phyloP scores from a whole-genome alignment of 352 stramenopile species.

The Aphanomyces euteiches region DNA sequence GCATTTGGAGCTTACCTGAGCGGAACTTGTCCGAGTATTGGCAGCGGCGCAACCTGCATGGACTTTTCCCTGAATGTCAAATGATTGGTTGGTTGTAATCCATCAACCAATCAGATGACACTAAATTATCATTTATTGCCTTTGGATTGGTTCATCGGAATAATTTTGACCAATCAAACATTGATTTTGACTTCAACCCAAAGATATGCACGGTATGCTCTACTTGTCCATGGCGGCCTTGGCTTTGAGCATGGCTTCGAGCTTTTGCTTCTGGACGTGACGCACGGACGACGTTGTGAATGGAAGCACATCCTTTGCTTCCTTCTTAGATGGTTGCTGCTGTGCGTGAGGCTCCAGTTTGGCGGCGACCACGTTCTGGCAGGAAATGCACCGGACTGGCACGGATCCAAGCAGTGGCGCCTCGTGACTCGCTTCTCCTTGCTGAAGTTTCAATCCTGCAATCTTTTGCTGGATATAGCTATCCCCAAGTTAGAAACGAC shows the following conservation, averaged over 20 bases:
- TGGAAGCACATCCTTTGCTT: not conserved
- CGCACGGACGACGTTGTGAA: slow-evolving; percentile 23
- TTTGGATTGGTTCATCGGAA: too few relatives aligned
- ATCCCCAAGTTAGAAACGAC: not conserved
- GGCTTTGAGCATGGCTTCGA: slow-evolving; percentile 6
- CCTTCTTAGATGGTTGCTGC: not conserved
- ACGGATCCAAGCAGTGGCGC: slow-evolving; percentile 17
- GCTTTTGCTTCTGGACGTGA: slow-evolving; percentile 13
- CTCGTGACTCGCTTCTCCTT: not conserved
- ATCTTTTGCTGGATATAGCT: slow-evolving; percentile 5
- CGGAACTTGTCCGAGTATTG: slow-evolving; percentile 1
- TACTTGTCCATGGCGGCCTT: not conserved
- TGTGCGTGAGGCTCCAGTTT: not conserved
- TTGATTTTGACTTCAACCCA: too few relatives aligned
- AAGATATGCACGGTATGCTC: not conserved
- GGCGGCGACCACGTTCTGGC: slow-evolving; percentile 12
- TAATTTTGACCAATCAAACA: too few relatives aligned
- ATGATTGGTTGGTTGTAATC: not conserved
- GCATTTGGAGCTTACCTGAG: not conserved
- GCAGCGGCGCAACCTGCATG: slow-evolving; percentile 19
- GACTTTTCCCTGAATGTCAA: not conserved
- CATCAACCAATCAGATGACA: not conserved
- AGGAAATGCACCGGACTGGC: slow-evolving; percentile 23
- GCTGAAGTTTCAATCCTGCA: not conserved
- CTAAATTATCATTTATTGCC: too few relatives aligned